These are phyloP conservation scores for Ogataea ramenticola DNA, from an alignment of 805 yeast species.

Conservation along the genomic window DNA sequence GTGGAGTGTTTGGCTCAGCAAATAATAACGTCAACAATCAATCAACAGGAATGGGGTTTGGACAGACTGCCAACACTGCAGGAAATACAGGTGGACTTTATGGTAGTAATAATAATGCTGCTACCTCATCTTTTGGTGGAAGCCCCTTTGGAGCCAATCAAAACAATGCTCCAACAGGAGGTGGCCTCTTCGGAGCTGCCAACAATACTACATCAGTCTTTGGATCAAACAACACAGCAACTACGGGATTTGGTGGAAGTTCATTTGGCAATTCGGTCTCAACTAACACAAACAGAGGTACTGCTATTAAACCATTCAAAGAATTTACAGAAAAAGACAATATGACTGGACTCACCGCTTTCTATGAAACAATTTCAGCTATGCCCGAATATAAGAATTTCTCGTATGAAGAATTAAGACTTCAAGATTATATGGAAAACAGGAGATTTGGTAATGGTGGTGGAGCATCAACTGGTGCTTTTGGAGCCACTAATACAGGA, in stretches of 20 bases:
- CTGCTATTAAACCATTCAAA: slow-evolving; percentile 63
- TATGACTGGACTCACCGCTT: slow-evolving; percentile 36
- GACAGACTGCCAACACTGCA: slow-evolving; percentile 1
- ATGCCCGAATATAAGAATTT: slow-evolving; percentile 87
- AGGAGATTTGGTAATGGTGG: slow-evolving; percentile 46
- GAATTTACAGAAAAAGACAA: slow-evolving; percentile 67
- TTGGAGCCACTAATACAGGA: slow-evolving; percentile 25
- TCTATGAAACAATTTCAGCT: slow-evolving; percentile 67
- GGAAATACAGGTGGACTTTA: slow-evolving; percentile 6
- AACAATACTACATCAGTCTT: slow-evolving; percentile 27
- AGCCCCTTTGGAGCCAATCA: background rate
- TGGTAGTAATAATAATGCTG: slow-evolving; percentile 6
- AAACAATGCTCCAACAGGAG: slow-evolving; percentile 14
- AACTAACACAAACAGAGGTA: slow-evolving; percentile 46
- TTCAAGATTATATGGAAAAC: slow-evolving; percentile 76
- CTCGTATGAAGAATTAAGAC: slow-evolving; percentile 83
- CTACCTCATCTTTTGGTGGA: slow-evolving; percentile 6
- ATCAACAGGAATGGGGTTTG: slow-evolving; percentile 6
- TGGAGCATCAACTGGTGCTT: slow-evolving; percentile 12
- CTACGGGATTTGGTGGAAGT: slow-evolving; percentile 14
- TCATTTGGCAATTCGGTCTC: slow-evolving; percentile 20
- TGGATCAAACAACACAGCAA: slow-evolving; percentile 19
- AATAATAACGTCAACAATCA: background rate
- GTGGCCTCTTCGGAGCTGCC: slow-evolving; percentile 11
- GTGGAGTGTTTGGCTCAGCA: slow-evolving; percentile 13